phyloP scores from a whole-genome alignment of 2,329 filamentous ascomycete species.

The Neopestalotiopsis clavispora region DNA sequence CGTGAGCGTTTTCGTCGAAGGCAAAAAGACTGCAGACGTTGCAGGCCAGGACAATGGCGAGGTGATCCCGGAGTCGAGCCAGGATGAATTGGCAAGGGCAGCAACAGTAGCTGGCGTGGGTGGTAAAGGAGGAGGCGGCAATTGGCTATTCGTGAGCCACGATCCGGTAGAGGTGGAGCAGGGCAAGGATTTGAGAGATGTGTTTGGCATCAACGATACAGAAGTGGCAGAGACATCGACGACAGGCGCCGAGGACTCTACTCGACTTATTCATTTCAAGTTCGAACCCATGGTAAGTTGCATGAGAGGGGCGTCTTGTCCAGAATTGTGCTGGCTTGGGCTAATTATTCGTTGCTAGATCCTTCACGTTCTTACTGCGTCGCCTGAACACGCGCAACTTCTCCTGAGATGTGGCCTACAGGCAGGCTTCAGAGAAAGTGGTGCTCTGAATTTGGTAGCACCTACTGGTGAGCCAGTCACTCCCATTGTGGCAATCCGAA shows the following conservation, averaged over 20 bases:
- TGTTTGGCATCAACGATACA: slow-evolving; percentile 37
- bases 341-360: slow-evolving; percentile 61
- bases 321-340: neutral
- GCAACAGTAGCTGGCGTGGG: slow-evolving; percentile 64
- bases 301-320: neutral
- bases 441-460: slow-evolving; percentile 69
- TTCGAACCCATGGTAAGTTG: slow-evolving; percentile 88
- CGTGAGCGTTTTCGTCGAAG: slow-evolving; percentile 87
- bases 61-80: slow-evolving; percentile 20
- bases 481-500: slow-evolving; percentile 85
- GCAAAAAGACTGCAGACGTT: slow-evolving; percentile 51
- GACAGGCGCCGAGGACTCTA: slow-evolving; percentile 27
- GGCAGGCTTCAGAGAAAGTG: slow-evolving; percentile 89
- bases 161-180: slow-evolving; percentile 58
- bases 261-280: slow-evolving; percentile 77
- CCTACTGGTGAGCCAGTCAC: slow-evolving; percentile 42
- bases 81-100: slow-evolving; percentile 23
- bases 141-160: slow-evolving; percentile 90
- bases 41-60: slow-evolving; percentile 25
- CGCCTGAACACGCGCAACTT: slow-evolving; percentile 73
- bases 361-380: slow-evolving; percentile 83
- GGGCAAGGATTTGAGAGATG: slow-evolving; percentile 24
- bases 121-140: slow-evolving; percentile 83
- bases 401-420: slow-evolving; percentile 77
- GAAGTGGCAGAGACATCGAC: slow-evolving; percentile 20